These are phyloP conservation scores for Amborella trichopoda DNA, from an alignment of 164 flowering plant genomes.

Conservation along the genomic window DNA sequence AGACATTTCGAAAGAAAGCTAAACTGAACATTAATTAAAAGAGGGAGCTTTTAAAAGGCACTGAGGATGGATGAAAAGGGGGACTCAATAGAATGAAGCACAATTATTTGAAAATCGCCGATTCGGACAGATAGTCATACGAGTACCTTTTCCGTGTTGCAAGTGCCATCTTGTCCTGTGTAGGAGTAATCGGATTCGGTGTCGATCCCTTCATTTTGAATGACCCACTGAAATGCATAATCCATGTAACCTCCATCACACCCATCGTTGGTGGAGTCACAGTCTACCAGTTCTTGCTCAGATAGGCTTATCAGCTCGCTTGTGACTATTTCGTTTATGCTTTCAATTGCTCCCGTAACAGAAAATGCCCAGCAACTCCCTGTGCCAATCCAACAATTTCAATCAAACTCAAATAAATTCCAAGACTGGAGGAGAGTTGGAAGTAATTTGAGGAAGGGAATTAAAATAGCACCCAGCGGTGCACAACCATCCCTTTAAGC, in stretches of 20 bases:
- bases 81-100: too few relatives aligned
- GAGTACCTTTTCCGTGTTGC: constrained; percentile 27
- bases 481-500: background rate
- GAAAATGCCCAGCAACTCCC: constrained; percentile 84
- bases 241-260: constrained; percentile 73
- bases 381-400: constrained; percentile 6
- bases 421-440: too few relatives aligned
- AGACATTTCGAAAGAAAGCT: too few relatives aligned
- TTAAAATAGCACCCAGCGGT: background rate
- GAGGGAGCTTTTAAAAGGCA: too few relatives aligned
- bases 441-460: background rate
- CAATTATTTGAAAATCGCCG: too few relatives aligned
- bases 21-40: too few relatives aligned
- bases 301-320: constrained; percentile 38
- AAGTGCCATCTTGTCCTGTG: constrained; percentile 26
- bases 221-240: constrained; percentile 36
- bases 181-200: constrained; percentile 42
- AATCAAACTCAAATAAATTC: too few relatives aligned
- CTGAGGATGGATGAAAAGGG: too few relatives aligned
- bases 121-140: background rate
- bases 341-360: constrained; percentile 48
- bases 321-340: constrained; percentile 45
- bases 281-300: constrained; percentile 65
- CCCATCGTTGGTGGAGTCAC: constrained; percentile 39
- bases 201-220: constrained; percentile 30